Percentiles rank a stretch among this genome's conserved stretches.
Conservation (phyloP, 1,284 basidiomycete species). For the Anthracocystis panici-leucophaei region DNA sequence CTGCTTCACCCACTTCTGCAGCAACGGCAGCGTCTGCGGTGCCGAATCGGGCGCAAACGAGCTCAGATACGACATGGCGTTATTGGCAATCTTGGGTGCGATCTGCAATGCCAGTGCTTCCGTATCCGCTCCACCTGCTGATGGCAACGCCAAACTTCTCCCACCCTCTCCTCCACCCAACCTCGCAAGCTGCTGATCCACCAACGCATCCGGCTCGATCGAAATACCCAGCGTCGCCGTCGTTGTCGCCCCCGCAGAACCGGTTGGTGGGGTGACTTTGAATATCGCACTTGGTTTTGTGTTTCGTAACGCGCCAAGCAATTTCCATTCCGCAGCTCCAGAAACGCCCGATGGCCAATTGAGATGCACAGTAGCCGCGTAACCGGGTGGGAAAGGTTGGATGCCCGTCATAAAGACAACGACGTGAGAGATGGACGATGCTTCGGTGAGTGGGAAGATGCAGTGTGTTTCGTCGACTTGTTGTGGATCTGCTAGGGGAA, state of each 20-base stretch:
- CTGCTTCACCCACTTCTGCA: slow-evolving; percentile 68
- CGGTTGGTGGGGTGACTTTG: slow-evolving; percentile 17
- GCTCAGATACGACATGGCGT: slow-evolving; percentile 64
- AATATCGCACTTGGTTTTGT: slow-evolving; percentile 68
- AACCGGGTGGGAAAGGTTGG: slow-evolving; percentile 64
- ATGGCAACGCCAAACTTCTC: background rate
- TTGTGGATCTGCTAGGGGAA: slow-evolving; percentile 59
- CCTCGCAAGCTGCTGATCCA: slow-evolving; percentile 58
- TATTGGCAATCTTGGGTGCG: slow-evolving; percentile 64
- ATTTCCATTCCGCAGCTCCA: slow-evolving; percentile 47
- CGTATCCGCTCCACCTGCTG: background rate
- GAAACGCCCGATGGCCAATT: slow-evolving; percentile 45
- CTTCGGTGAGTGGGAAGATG: slow-evolving; percentile 63
- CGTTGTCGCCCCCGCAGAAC: background rate
- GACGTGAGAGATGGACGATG: slow-evolving; percentile 58
- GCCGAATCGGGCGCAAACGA: slow-evolving; percentile 67
- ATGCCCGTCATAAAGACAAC: slow-evolving; percentile 67
- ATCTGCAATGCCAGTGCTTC: slow-evolving; percentile 48
- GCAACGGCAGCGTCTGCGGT: slow-evolving; percentile 64
- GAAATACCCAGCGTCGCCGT: slow-evolving; percentile 63
- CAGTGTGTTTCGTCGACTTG: slow-evolving; percentile 67
- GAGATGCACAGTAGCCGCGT: slow-evolving; percentile 65
- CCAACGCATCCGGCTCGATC: slow-evolving; percentile 58
- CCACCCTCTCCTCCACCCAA: too few species aligned
- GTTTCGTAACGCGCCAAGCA: slow-evolving; percentile 63